Percentiles rank a stretch among this genome's conserved stretches.
These are phyloP conservation scores for Ormosia emarginata DNA, from an alignment of 306 rosid species.

Conservation along the genomic window DNA sequence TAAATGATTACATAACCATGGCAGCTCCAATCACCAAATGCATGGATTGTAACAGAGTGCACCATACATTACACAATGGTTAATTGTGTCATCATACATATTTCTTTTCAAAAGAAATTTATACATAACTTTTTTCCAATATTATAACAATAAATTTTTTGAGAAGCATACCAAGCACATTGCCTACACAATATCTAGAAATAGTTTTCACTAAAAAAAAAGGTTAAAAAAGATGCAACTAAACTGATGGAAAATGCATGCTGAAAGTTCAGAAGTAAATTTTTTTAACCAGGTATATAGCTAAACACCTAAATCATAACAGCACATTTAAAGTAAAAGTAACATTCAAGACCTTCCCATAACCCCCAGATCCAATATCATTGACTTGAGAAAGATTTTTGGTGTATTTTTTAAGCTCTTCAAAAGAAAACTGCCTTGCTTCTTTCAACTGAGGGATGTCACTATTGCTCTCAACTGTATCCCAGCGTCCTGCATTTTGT, in stretches of 20 bases:
- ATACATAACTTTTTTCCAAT: neutral
- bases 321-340: neutral
- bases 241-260: neutral
- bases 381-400: conserved; percentile 43
- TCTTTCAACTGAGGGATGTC: conserved; percentile 51
- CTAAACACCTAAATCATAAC: neutral
- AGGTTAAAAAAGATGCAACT: neutral
- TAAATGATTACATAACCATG: neutral
- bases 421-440: conserved; percentile 51
- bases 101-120: neutral
- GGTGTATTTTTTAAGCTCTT: conserved; percentile 52
- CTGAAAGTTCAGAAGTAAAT: neutral
- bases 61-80: neutral
- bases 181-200: neutral
- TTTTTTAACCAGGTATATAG: neutral
- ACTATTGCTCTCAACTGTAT: conserved; percentile 23
- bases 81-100: neutral
- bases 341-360: conserved; percentile 46
- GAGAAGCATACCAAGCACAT: neutral
- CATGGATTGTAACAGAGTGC: neutral
- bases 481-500: conserved; percentile 34
- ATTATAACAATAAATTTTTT: neutral
- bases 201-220: neutral
- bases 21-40: neutral
- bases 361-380: conserved; percentile 61